Percentiles rank a stretch among this genome's conserved stretches.
Evolutionary conservation across 495 filamentous ascomycete genomes (phyloP).

Genomic region (Patellaria atrata): DNA sequence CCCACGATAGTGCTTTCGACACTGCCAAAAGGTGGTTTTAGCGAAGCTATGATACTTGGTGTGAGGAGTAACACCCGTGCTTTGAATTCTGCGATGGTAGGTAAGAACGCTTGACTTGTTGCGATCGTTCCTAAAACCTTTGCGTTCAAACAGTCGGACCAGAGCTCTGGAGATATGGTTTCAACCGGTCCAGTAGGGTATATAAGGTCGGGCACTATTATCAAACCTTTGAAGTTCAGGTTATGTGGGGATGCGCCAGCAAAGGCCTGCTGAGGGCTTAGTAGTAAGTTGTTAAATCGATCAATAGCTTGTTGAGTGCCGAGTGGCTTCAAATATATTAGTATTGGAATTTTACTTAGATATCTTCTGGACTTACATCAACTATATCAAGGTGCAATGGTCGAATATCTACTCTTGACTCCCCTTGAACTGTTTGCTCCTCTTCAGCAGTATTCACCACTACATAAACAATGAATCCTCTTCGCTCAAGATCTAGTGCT

Average conservation of each 20-base stretch:
- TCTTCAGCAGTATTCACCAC: conserved; percentile 68
- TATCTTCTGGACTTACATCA: conserved; percentile 36
- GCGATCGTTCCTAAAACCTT: conserved; percentile 86
- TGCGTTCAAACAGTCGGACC: conserved; percentile 80
- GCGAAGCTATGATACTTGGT: conserved; percentile 67
- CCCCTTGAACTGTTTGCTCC: conserved; percentile 59
- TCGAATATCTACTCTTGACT: conserved; percentile 64
- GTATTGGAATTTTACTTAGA: neutral
- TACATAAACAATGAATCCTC: conserved; percentile 88
- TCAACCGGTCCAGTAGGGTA: conserved; percentile 66
- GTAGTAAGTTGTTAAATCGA: conserved; percentile 50
- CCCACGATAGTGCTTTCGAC: conserved; percentile 66
- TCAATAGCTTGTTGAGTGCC: conserved; percentile 44
- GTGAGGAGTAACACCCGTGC: conserved; percentile 61
- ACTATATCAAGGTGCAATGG: conserved; percentile 72
- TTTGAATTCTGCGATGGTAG: conserved; percentile 47
- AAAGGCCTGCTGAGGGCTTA: conserved; percentile 54
- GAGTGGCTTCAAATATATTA: conserved; percentile 1
- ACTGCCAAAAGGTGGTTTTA: conserved; percentile 70
- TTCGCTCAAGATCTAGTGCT: conserved; percentile 69
- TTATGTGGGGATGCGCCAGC: conserved; percentile 57
- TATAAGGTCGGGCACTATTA: conserved; percentile 59
- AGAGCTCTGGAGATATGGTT: conserved; percentile 63
- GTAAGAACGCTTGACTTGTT: conserved; percentile 73
- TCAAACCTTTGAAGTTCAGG: conserved; percentile 58